Evolutionary conservation across 169 alveolate species (phyloP), one percentile per base, ranked within the genome.

Genomic region (Besnoitia besnoiti): DNA sequence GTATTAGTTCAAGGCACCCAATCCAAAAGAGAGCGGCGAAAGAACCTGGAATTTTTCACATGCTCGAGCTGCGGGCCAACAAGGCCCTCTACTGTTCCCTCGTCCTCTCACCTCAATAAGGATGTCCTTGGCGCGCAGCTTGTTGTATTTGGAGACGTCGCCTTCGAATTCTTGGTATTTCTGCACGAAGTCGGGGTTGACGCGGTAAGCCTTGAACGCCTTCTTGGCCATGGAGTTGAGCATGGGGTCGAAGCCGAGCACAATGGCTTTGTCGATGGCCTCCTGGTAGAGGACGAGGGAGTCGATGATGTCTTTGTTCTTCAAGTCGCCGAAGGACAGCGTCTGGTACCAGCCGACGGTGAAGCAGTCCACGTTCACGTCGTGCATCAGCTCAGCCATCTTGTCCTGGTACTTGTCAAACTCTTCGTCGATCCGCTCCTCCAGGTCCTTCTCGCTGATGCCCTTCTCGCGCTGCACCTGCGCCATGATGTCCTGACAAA

Each of bases 321-420:
- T 97, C 87, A 96, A 90, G 79, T 96, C 98, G 44, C 97, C 98
- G 50, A 96, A 94, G 62, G 95, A 94, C n/a, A 95, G 90, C 19
- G 98, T 93, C 92, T 96, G 98, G 92, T 96, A 96, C 98, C 98
- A 96, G 7, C 98, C 98, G 35, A 96, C 96, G n/a, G 97, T 96
- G 89, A 96, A 96, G 92, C 98, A 96, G 90, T 96, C 98, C 62
- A 96, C 97, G 55, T 95, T 95, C 37, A 96, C 95, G 91, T 96
- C 98, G 73, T 96, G 98, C 94, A 96, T 95, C 49, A 96, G 94
- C 67, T 96, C 98, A 16, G 96, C 93, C 98, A 96, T 96, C 76
- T 95, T 93, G 88, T 95, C 96, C 85, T 96, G 98, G 79, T 96
- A 96, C 92, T 95, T 96, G 37, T 96, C 98, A 42, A 96, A 93